Evolutionary conservation across 768 basidiomycete species (phyloP).

Genomic region (Flagelloscypha sp.): DNA sequence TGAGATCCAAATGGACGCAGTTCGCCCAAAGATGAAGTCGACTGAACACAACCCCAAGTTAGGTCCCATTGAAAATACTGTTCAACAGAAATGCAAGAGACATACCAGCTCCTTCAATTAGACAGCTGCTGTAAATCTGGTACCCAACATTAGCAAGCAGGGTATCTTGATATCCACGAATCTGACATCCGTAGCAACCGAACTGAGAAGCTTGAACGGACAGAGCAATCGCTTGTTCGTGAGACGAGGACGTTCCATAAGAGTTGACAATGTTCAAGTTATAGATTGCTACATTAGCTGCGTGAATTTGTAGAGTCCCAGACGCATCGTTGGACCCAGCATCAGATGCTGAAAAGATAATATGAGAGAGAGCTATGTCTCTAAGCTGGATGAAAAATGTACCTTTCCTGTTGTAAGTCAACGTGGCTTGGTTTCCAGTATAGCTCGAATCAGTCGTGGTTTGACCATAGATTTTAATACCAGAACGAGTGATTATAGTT

Average conservation of each 20-base stretch:
- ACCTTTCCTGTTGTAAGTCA: conserved; percentile 30
- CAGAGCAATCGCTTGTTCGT: conserved; percentile 42
- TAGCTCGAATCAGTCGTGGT: conserved; percentile 32
- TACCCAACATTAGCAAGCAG: conserved; percentile 14
- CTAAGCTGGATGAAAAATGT: no score
- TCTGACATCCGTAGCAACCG: conserved; percentile 11
- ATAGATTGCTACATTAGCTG: conserved; percentile 24
- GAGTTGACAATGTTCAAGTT: conserved; percentile 44
- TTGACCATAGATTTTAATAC: conserved; percentile 35
- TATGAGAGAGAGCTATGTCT: no score
- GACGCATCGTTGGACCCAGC: conserved; percentile 40
- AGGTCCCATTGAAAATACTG: conserved; percentile 21
- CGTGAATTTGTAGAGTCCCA: conserved; percentile 41
- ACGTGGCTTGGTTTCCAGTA: conserved; percentile 29
- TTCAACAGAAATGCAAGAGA: background rate
- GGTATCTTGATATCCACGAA: conserved; percentile 16
- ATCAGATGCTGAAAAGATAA: conserved; percentile 22
- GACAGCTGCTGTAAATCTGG: conserved; percentile 21
- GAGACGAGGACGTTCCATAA: conserved; percentile 29
- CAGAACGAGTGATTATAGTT: conserved; percentile 13
- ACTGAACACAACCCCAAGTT: no score
- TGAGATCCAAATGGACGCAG: conserved; percentile 4
- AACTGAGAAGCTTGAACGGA: conserved; percentile 33
- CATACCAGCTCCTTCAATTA: conserved; percentile 32
- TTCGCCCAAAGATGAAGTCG: conserved; percentile 45